Conservation (phyloP, 257 asterid species). For the Scutellaria galericulata region DNA sequence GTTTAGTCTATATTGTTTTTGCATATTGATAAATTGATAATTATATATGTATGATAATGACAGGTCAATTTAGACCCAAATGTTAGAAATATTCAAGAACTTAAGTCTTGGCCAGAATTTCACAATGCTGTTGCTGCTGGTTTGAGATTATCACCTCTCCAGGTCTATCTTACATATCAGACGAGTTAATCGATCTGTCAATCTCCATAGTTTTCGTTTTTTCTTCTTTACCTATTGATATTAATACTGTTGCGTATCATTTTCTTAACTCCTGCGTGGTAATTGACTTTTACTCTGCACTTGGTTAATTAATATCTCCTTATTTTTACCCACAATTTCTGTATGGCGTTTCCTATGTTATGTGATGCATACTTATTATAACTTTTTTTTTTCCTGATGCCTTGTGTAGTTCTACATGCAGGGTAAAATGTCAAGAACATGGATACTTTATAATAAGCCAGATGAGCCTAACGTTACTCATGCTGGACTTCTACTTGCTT, state of each 20-base stretch:
- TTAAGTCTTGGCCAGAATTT: slow-evolving; percentile 96
- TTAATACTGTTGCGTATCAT: neutral
- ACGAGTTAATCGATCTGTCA: slow-evolving; percentile 3
- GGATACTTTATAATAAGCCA: slow-evolving; percentile 95
- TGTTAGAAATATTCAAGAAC: slow-evolving; percentile 83
- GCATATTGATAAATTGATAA: slow-evolving; percentile 29
- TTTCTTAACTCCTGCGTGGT: slow-evolving; percentile 24
- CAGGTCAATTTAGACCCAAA: slow-evolving; percentile 93
- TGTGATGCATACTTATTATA: slow-evolving; percentile 23
- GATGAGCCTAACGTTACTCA: slow-evolving; percentile 93
- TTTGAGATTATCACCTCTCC: slow-evolving; percentile 86
- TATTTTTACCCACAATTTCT: slow-evolving; percentile 2
- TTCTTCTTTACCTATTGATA: slow-evolving; percentile 11
- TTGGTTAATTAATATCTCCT: slow-evolving; percentile 3
- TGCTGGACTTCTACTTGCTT: slow-evolving; percentile 95
- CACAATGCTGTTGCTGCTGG: slow-evolving; percentile 99
- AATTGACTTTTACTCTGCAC: slow-evolving; percentile 20
- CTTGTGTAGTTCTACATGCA: slow-evolving; percentile 37
- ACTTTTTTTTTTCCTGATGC: slow-evolving; percentile 6
- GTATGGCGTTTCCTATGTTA: slow-evolving; percentile 27
- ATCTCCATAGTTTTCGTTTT: slow-evolving; percentile 19
- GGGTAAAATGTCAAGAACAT: slow-evolving; percentile 97
- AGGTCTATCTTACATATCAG: slow-evolving; percentile 55
- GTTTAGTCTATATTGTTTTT: slow-evolving; percentile 19
- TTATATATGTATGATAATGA: slow-evolving; percentile 28